Evolutionary conservation across 2,329 filamentous ascomycete genomes (phyloP), one percentile per base, ranked within the genome.

Genomic region (Metarhizium album): DNA sequence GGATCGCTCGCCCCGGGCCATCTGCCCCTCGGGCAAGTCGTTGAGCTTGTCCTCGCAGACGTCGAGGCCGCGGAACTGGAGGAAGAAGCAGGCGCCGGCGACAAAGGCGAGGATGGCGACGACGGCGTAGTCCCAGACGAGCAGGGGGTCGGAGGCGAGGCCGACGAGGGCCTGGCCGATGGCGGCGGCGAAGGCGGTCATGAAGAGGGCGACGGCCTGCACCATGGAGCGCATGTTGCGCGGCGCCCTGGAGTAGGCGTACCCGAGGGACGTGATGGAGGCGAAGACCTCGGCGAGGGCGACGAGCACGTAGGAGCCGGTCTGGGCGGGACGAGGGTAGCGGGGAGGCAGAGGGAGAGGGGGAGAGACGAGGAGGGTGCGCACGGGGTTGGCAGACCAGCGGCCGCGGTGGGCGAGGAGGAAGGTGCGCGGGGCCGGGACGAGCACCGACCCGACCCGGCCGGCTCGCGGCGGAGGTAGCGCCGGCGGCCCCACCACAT

Each of bases 221-320:
- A 90, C 84, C 16, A 90, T 74, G 2, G 82, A 86, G 56, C 84
- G 82, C 86, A 90, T 90, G 71, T 88, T 89, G 60, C 78, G 80
- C 23, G 86, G 86, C 0, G 85, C 84, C 67, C 88, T 87, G 64
- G 82, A 83, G 70, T 82, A 90, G 31, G 86, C 86, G 56, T 87
- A 88, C 64, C 89, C 86, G 55, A 86, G 79, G 1, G 80, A 82
- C n/a, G 75, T 76, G 52, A 78, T 74, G 60, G 75, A 75, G 54
- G 74, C 71, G 57, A 78, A 72, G 49, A 78, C 74, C 65, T 79
- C 75, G 7, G 74, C 71, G 4, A 77, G 60, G 54, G 74, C 75
- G 23, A 74, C 71, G 24, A 79, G 59, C 55, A 76, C 68, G 60
- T 76, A 75, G 23, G 75, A 71, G 9, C 77, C 65, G 20, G 66